These are phyloP conservation scores for Prinsepia uniflora DNA, from an alignment of 306 rosid genomes.

Conservation along the genomic window DNA sequence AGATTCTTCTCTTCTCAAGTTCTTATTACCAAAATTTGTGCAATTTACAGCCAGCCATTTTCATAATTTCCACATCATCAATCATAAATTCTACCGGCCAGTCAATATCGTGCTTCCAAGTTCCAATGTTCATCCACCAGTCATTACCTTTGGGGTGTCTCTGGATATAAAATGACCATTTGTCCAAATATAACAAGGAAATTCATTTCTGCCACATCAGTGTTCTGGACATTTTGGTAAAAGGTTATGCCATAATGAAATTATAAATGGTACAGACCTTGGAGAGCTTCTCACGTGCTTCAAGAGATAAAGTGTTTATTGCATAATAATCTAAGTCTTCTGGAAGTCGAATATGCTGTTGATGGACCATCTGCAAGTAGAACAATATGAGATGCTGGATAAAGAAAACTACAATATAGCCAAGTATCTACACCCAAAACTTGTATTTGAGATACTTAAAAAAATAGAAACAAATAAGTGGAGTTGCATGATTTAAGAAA, in stretches of 20 bases:
- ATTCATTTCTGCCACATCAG: not conserved
- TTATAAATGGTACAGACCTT: constrained; percentile 50
- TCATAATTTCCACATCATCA: not conserved
- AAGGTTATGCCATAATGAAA: not conserved
- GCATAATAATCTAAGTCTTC: constrained; percentile 79
- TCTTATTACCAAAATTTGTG: not conserved
- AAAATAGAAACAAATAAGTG: not conserved
- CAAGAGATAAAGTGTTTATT: constrained; percentile 79
- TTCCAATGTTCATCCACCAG: not conserved
- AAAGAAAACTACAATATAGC: constrained; percentile 7
- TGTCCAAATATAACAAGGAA: not conserved
- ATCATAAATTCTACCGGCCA: not conserved
- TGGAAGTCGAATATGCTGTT: constrained; percentile 83
- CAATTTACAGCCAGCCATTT: not conserved
- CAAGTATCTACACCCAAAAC: not conserved
- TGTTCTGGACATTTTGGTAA: not conserved
- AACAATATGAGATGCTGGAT: not conserved
- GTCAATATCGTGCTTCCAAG: not conserved
- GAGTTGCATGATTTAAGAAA: constrained; percentile 5
- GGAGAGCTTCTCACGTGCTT: constrained; percentile 88
- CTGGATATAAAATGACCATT: not conserved
- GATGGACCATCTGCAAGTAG: constrained; percentile 63
- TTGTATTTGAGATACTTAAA: not conserved
- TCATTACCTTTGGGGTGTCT: not conserved
- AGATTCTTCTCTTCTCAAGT: not conserved